Percentiles rank a stretch among this genome's conserved stretches.
Evolutionary conservation across 139 green algal genomes (phyloP).

Genomic region (Helicosporidium sp.): DNA sequence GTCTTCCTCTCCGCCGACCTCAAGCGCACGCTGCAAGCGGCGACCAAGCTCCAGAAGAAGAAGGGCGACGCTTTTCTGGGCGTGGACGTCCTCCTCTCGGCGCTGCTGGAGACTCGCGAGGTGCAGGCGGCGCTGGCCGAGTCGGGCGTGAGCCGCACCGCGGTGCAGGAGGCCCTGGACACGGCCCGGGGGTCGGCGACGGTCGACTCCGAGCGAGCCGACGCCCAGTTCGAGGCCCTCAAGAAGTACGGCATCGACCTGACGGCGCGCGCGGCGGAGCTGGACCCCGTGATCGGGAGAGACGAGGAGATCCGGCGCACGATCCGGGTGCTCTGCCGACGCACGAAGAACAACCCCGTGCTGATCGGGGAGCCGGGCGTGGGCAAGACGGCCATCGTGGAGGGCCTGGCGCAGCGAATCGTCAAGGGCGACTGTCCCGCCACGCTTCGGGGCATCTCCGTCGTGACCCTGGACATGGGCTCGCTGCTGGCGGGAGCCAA

Average conservation of each 20-base stretch:
- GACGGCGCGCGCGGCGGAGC: constrained; percentile 61
- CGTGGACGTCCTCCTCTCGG: constrained; percentile 49
- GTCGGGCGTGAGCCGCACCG: constrained; percentile 29
- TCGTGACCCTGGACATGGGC: constrained; percentile 82
- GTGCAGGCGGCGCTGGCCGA: constrained; percentile 25
- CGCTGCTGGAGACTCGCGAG: constrained; percentile 31
- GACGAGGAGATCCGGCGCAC: constrained; percentile 66
- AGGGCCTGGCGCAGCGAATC: constrained; percentile 81
- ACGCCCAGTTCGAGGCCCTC: constrained; percentile 74
- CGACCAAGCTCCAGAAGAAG: constrained; percentile 45
- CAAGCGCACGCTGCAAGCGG: constrained; percentile 26
- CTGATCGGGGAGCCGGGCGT: constrained; percentile 77
- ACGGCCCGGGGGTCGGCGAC: constrained; percentile 32
- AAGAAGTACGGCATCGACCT: constrained; percentile 78
- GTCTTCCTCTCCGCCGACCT: constrained; percentile 18
- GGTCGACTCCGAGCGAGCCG: constrained; percentile 28
- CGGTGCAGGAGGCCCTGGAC: constrained; percentile 46
- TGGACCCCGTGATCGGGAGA: constrained; percentile 81
- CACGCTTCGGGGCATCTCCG: constrained; percentile 27
- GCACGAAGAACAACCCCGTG: constrained; percentile 97
- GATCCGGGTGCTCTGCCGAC: constrained; percentile 69
- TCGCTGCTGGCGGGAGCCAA: constrained; percentile 73
- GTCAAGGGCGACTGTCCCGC: constrained; percentile 62
- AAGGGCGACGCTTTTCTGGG: constrained; percentile 47
- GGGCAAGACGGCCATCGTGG: constrained; percentile 60